Conservation (phyloP, 2,329 filamentous ascomycete species). For the Dactylellina haptotyla region DNA sequence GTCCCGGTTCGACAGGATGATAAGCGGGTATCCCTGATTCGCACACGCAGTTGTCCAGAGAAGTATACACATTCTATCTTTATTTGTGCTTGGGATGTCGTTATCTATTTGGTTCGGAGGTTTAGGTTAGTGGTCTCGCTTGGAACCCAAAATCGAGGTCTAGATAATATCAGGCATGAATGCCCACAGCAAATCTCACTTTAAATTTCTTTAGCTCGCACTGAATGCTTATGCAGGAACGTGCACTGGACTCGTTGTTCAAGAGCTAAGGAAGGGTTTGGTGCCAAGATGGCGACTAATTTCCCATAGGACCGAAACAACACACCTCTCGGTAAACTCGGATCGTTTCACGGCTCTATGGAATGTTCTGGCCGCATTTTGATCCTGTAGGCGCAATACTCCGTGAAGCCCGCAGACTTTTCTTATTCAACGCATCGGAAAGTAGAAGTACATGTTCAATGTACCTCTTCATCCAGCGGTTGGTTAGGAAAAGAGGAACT, state of each 20-base stretch:
- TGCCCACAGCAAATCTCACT: too few species aligned
- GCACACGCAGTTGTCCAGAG: slow-evolving; percentile 79
- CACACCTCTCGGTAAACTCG: slow-evolving; percentile 37
- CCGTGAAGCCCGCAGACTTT: too few species aligned
- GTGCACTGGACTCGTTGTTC: neutral
- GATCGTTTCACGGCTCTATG: slow-evolving; percentile 19
- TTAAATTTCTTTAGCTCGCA: too few species aligned
- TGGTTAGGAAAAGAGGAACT: too few species aligned
- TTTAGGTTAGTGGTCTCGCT: too few species aligned
- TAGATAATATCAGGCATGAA: too few species aligned
- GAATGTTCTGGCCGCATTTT: slow-evolving; percentile 39
- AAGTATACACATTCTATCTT: slow-evolving; percentile 91
- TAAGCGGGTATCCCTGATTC: slow-evolving; percentile 71
- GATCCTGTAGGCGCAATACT: too few species aligned
- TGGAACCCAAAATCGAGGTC: too few species aligned
- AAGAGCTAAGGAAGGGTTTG: neutral
- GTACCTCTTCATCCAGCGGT: too few species aligned
- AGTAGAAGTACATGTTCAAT: too few species aligned
- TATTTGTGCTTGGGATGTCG: neutral
- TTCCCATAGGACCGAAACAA: neutral
- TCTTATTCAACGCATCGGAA: too few species aligned
- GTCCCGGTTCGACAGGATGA: slow-evolving; percentile 81
- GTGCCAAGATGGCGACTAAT: neutral
- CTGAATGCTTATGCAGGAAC: neutral
- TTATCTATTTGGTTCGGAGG: neutral